Evolutionary conservation across 1,284 basidiomycete species (phyloP).

Genomic region (Tranzscheliella williamsii): DNA sequence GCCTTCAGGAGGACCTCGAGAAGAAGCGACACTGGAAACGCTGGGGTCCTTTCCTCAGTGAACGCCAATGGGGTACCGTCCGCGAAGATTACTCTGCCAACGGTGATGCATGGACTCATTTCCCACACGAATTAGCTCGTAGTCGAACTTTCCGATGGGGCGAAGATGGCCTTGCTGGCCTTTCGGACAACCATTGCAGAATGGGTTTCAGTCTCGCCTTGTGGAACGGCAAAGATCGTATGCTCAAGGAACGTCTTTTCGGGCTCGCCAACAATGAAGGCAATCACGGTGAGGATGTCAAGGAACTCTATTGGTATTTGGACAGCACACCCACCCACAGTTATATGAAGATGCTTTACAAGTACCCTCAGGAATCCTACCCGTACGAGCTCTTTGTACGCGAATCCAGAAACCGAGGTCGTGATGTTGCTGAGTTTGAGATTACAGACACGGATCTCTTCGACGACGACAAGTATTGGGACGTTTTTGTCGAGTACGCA

Average conservation of each 20-base stretch:
- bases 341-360: slow-evolving; percentile 99
- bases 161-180: slow-evolving; percentile 93
- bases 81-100: slow-evolving; percentile 95
- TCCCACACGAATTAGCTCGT: slow-evolving; percentile 91
- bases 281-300: slow-evolving; percentile 98
- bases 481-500: slow-evolving; percentile 81
- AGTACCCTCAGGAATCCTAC: slow-evolving; percentile 88
- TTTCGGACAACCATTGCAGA: slow-evolving; percentile 93
- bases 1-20: slow-evolving; percentile 69
- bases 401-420: slow-evolving; percentile 79
- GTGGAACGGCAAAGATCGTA: slow-evolving; percentile 93
- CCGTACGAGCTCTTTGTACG: slow-evolving; percentile 90
- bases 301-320: slow-evolving; percentile 96
- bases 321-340: slow-evolving; percentile 97
- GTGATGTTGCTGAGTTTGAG: slow-evolving; percentile 89
- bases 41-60: slow-evolving; percentile 96
- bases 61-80: slow-evolving; percentile 97
- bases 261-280: slow-evolving; percentile 91
- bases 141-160: slow-evolving; percentile 97
- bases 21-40: slow-evolving; percentile 88
- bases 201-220: slow-evolving; percentile 86
- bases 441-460: slow-evolving; percentile 89
- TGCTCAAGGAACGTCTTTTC: slow-evolving; percentile 94
- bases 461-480: slow-evolving; percentile 94
- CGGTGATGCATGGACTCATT: slow-evolving; percentile 96